phyloP scores from a whole-genome alignment of 1,284 basidiomycete genomes.

The Ganoderma boninense region DNA sequence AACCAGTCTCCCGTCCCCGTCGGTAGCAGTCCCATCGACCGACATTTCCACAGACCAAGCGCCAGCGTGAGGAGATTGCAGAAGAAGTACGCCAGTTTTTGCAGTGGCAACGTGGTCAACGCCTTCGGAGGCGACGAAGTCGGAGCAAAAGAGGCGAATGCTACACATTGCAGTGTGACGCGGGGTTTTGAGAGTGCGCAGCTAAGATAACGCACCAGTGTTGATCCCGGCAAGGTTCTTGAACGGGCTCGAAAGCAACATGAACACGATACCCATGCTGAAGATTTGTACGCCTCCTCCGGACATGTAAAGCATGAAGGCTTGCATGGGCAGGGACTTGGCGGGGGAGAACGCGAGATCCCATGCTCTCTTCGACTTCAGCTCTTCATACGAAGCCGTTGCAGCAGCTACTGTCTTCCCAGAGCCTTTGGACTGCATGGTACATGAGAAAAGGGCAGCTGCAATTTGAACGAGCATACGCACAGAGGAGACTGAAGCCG shows the following conservation, averaged over 20 bases:
- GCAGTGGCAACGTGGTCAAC: slow-evolving; percentile 61
- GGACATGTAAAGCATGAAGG: slow-evolving; percentile 96
- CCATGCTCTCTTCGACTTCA: slow-evolving; percentile 89
- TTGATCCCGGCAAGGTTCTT: slow-evolving; percentile 83
- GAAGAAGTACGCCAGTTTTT: slow-evolving; percentile 73
- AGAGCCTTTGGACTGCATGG: slow-evolving; percentile 44
- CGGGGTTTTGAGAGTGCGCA: not conserved
- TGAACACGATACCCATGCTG: slow-evolving; percentile 92
- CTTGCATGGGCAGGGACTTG: slow-evolving; percentile 93
- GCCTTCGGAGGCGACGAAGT: slow-evolving; percentile 58
- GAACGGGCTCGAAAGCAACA: slow-evolving; percentile 85
- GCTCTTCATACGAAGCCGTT: slow-evolving; percentile 60
- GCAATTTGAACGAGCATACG: slow-evolving; percentile 35
- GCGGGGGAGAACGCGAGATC: slow-evolving; percentile 86
- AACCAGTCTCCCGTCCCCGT: slow-evolving; percentile 92
- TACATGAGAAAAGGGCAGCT: slow-evolving; percentile 10
- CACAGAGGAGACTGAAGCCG: slow-evolving; percentile 40
- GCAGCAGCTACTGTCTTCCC: slow-evolving; percentile 31
- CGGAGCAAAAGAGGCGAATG: slow-evolving; percentile 73
- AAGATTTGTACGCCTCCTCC: slow-evolving; percentile 93
- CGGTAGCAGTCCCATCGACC: slow-evolving; percentile 88
- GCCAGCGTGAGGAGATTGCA: slow-evolving; percentile 80
- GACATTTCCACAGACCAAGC: slow-evolving; percentile 91
- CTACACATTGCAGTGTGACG: slow-evolving; percentile 43
- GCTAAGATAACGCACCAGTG: slow-evolving; percentile 57